Evolutionary conservation across 345 rosid species (phyloP).

Genomic region (Lepidium didymum): DNA sequence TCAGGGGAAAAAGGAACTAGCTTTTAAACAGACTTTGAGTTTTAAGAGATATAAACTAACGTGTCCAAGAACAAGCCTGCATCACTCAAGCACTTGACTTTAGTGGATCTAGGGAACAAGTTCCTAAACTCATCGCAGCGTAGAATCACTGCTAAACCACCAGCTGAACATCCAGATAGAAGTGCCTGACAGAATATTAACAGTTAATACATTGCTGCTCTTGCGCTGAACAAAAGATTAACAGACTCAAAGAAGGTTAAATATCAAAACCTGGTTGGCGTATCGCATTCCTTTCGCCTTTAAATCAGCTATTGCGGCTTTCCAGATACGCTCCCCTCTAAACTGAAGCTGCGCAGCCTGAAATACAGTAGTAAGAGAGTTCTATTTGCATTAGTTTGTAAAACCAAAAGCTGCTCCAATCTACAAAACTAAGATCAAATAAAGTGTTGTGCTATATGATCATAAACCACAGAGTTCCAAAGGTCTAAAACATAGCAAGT

Average conservation of each 20-base stretch:
- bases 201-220: neutral
- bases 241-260: slow-evolving; percentile 1
- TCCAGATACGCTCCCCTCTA: slow-evolving; percentile 95
- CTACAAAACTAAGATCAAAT: neutral
- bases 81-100: slow-evolving; percentile 94
- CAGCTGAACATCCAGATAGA: slow-evolving; percentile 96
- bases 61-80: slow-evolving; percentile 93
- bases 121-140: slow-evolving; percentile 83
- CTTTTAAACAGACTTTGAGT: neutral
- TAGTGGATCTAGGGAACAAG: slow-evolving; percentile 55
- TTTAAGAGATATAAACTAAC: slow-evolving; percentile 35
- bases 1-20: neutral
- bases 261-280: slow-evolving; percentile 54
- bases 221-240: neutral
- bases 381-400: neutral
- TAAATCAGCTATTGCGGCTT: slow-evolving; percentile 73
- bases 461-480: neutral
- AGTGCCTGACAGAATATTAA: slow-evolving; percentile 51
- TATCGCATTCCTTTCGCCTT: slow-evolving; percentile 76
- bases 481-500: neutral
- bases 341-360: slow-evolving; percentile 81
- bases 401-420: neutral
- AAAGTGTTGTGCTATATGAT: neutral
- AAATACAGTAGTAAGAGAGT: neutral
- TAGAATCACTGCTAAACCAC: slow-evolving; percentile 84